A percentile compares a stretch with the other conserved stretches of the same genome.
phyloP scores from a whole-genome alignment of 805 yeast species.

The Scheffersomyces ergatensis region DNA sequence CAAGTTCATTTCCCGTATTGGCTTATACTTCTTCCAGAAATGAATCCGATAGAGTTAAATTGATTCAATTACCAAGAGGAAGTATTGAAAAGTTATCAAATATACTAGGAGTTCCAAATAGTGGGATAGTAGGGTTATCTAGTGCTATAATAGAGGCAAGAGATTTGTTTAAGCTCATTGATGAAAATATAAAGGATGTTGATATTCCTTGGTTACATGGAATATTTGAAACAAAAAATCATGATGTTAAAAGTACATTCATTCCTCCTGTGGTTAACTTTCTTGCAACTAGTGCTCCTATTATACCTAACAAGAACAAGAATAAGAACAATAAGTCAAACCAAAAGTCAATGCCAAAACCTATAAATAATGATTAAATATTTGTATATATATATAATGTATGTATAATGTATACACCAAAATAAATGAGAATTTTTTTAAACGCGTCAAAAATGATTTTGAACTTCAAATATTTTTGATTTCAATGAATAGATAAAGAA shows the following conservation, averaged over 20 bases:
- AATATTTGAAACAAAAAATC: slow-evolving; percentile 15
- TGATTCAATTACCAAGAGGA: slow-evolving; percentile 60
- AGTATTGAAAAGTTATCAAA: slow-evolving; percentile 27
- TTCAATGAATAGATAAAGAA: too few species aligned
- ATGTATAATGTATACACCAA: too few species aligned
- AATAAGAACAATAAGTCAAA: too few species aligned
- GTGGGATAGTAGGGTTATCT: slow-evolving; percentile 33
- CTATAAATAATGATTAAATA: too few species aligned
- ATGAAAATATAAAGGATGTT: slow-evolving; percentile 31
- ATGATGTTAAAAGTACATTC: slow-evolving; percentile 18
- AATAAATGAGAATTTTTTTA: too few species aligned
- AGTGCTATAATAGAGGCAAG: slow-evolving; percentile 23
- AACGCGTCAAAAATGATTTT: too few species aligned
- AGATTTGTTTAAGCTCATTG: slow-evolving; percentile 25
- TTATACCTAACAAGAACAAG: slow-evolving; percentile 23
- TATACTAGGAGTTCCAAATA: slow-evolving; percentile 23
- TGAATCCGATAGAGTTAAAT: slow-evolving; percentile 38
- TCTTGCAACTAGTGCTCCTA: slow-evolving; percentile 47
- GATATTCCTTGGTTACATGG: slow-evolving; percentile 46
- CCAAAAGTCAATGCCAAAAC: too few species aligned
- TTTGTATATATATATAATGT: too few species aligned
- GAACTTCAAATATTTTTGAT: too few species aligned
- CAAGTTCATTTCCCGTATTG: slow-evolving; percentile 58
- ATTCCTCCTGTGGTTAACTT: slow-evolving; percentile 38
- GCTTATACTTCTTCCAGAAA: slow-evolving; percentile 42